phyloP scores from a whole-genome alignment of 305 asterid genomes.

The Plantago coronopus region DNA sequence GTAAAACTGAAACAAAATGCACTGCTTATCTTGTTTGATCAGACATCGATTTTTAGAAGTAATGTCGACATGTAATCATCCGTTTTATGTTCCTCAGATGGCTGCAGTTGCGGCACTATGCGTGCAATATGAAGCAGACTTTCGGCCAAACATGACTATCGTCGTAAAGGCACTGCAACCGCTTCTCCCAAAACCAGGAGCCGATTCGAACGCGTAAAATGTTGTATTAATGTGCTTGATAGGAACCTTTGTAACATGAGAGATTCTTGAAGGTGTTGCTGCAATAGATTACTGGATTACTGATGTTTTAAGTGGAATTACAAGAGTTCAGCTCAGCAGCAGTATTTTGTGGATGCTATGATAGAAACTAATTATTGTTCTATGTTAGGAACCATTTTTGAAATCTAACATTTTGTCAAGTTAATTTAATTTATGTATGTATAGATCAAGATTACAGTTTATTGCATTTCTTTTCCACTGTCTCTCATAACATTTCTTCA shows the following conservation, averaged over 20 bases:
- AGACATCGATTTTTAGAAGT: no score
- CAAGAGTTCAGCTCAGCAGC: background rate
- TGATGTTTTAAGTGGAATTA: background rate
- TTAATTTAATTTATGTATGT: no score
- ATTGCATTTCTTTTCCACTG: no score
- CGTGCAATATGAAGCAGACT: slow-evolving; percentile 90
- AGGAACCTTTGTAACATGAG: background rate
- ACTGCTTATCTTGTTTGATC: no score
- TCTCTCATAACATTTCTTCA: no score
- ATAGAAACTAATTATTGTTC: no score
- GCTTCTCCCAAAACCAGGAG: slow-evolving; percentile 64
- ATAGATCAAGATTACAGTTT: no score
- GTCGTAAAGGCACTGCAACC: slow-evolving; percentile 97
- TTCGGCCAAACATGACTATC: slow-evolving; percentile 90
- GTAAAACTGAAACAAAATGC: no score
- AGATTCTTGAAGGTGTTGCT: background rate
- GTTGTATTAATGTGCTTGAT: background rate
- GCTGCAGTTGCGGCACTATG: slow-evolving; percentile 96
- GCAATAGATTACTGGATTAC: background rate
- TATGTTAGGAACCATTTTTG: no score
- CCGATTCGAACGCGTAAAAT: slow-evolving; percentile 35
- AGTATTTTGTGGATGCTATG: background rate
- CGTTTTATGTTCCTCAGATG: slow-evolving; percentile 35
- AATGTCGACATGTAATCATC: background rate
- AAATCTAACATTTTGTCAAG: no score